Evolutionary conservation across 2,329 filamentous ascomycete genomes (phyloP).

Genomic region (Fusarium sp.): DNA sequence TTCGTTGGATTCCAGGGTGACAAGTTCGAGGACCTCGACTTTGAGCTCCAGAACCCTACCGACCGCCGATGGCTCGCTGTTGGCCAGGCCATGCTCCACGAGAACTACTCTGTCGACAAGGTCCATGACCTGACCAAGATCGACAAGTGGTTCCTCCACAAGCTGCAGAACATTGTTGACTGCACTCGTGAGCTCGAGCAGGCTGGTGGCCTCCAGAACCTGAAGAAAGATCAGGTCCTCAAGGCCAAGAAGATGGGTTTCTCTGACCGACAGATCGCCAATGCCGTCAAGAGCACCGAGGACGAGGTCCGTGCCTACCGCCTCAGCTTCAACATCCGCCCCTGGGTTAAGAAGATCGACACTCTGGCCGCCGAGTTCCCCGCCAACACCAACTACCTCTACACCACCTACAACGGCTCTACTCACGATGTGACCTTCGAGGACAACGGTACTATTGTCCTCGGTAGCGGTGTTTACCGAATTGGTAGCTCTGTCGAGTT

Average conservation of each 20-base stretch:
- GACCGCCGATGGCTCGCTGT: slow-evolving; percentile 98
- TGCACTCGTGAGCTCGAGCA: slow-evolving; percentile 88
- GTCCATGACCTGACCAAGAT: slow-evolving; percentile 97
- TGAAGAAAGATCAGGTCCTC: slow-evolving; percentile 90
- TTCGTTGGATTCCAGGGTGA: slow-evolving; percentile 96
- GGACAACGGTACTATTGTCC: slow-evolving; percentile 89
- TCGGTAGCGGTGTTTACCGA: slow-evolving; percentile 96
- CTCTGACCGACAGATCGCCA: slow-evolving; percentile 94
- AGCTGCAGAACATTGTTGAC: slow-evolving; percentile 97
- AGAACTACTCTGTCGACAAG: slow-evolving; percentile 92
- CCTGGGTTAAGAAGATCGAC: slow-evolving; percentile 99
- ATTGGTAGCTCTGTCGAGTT: slow-evolving; percentile 99
- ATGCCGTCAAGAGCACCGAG: slow-evolving; percentile 87
- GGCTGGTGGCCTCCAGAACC: slow-evolving; percentile 83
- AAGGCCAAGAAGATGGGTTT: slow-evolving; percentile 99
- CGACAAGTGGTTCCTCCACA: slow-evolving; percentile 99
- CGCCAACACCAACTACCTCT: slow-evolving; percentile 94
- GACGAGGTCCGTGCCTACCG: slow-evolving; percentile 89
- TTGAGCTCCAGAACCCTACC: slow-evolving; percentile 90
- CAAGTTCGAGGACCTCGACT: slow-evolving; percentile 93
- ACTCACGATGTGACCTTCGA: slow-evolving; percentile 95
- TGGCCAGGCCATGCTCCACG: slow-evolving; percentile 97
- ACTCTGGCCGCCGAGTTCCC: slow-evolving; percentile 98
- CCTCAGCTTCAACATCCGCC: slow-evolving; percentile 88
- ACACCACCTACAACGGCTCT: slow-evolving; percentile 97